Evolutionary conservation across 108 stramenopile genomes (phyloP).

Genomic region (Skeletonema costatum): DNA sequence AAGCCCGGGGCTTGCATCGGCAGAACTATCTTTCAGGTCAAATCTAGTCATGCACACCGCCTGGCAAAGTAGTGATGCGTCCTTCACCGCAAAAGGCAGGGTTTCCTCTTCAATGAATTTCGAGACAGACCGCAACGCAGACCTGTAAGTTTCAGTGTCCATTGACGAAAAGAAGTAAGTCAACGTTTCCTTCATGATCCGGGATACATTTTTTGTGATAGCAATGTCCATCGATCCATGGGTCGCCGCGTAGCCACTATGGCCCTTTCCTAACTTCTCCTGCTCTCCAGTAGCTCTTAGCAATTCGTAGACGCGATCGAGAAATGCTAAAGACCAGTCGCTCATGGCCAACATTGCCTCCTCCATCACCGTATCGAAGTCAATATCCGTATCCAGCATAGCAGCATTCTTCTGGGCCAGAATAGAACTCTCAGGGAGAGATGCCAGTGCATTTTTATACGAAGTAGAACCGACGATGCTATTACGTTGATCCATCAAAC

Average conservation of each 20-base stretch:
- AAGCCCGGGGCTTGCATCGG: conserved; percentile 65
- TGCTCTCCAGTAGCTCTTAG: conserved; percentile 80
- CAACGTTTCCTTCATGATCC: conserved; percentile 80
- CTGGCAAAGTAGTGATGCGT: conserved; percentile 74
- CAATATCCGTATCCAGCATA: conserved; percentile 26
- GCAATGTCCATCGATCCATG: conserved; percentile 83
- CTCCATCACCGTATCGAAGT: conserved; percentile 43
- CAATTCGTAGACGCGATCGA: conserved; percentile 83
- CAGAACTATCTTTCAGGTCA: conserved; percentile 6
- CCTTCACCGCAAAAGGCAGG: conserved; percentile 78
- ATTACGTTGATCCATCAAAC: conserved; percentile 53
- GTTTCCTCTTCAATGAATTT: conserved; percentile 80
- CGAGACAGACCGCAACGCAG: conserved; percentile 64
- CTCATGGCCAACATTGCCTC: conserved; percentile 74
- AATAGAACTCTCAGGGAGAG: conserved; percentile 66
- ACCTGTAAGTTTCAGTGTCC: conserved; percentile 64
- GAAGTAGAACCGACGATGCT: conserved; percentile 38
- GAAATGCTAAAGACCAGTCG: conserved; percentile 84
- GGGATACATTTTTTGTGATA: conserved; percentile 74
- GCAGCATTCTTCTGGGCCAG: conserved; percentile 33
- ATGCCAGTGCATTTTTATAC: conserved; percentile 58
- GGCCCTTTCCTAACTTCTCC: conserved; percentile 78
- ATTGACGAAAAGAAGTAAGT: conserved; percentile 79
- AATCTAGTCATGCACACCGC: conserved; percentile 70
- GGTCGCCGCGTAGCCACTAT: conserved; percentile 65